phyloP scores from a whole-genome alignment of 192 early-diverging fungal species.

The Coemansia sp. region DNA sequence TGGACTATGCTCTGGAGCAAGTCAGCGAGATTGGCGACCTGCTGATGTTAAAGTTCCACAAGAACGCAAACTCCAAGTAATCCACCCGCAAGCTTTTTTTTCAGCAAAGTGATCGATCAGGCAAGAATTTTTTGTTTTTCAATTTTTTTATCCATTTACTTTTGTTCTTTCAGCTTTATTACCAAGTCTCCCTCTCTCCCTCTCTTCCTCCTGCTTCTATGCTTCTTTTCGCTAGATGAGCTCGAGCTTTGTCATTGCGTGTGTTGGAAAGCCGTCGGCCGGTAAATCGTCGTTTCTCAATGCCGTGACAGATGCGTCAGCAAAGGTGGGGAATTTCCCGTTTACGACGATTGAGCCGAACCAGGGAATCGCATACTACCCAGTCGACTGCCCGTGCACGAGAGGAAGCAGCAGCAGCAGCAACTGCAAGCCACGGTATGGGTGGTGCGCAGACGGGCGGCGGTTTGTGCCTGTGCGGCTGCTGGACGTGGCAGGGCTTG shows the following conservation, averaged over 20 bases:
- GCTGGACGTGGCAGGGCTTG: slow-evolving; percentile 81
- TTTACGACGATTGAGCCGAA: slow-evolving; percentile 89
- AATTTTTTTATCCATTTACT: background rate
- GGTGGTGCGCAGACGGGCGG: slow-evolving; percentile 67
- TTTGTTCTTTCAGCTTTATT: too few species aligned
- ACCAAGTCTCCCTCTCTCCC: too few species aligned
- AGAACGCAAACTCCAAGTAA: slow-evolving; percentile 13
- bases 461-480: slow-evolving; percentile 73
- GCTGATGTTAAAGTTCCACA: slow-evolving; percentile 67
- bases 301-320: slow-evolving; percentile 77
- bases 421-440: slow-evolving; percentile 74
- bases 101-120: background rate
- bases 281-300: slow-evolving; percentile 85
- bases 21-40: slow-evolving; percentile 76
- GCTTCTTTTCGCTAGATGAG: slow-evolving; percentile 22
- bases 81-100: background rate
- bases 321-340: slow-evolving; percentile 84
- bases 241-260: slow-evolving; percentile 63
- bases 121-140: background rate
- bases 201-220: background rate
- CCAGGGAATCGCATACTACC: slow-evolving; percentile 76
- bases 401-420: slow-evolving; percentile 39
- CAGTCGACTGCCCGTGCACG: slow-evolving; percentile 71
- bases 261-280: slow-evolving; percentile 76
- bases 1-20: slow-evolving; percentile 69